A percentile compares a stretch with the other conserved stretches of the same genome.
phyloP scores from a whole-genome alignment of 108 stramenopile genomes.

The Phaeodactylum tricornutum region DNA sequence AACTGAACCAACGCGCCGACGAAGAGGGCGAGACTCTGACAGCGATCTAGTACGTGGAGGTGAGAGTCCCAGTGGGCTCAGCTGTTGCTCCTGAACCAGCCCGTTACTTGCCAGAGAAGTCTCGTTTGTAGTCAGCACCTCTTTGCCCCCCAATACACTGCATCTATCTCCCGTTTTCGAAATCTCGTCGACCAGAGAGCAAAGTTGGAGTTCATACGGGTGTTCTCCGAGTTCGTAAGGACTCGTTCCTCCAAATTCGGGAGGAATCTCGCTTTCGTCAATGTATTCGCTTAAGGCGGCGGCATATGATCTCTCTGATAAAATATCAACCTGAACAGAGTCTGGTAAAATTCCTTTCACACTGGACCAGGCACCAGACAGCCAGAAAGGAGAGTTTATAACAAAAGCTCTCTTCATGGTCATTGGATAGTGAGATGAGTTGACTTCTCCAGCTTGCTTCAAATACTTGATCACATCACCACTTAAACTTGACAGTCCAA shows the following conservation, averaged over 20 bases:
- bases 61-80: too few species aligned
- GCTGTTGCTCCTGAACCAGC: neutral
- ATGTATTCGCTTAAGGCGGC: slow-evolving; percentile 38
- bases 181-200: slow-evolving; percentile 3
- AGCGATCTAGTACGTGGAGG: neutral
- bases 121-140: too few species aligned
- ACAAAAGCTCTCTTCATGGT: slow-evolving; percentile 31
- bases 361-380: slow-evolving; percentile 29
- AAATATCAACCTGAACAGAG: slow-evolving; percentile 38
- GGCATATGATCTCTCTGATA: slow-evolving; percentile 18
- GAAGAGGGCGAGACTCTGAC: neutral
- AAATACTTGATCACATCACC: slow-evolving; percentile 48
- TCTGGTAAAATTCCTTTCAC: slow-evolving; percentile 38
- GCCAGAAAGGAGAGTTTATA: slow-evolving; percentile 45
- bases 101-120: neutral
- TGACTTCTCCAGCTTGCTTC: slow-evolving; percentile 42
- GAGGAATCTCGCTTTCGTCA: slow-evolving; percentile 49
- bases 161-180: too few species aligned
- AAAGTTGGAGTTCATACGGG: slow-evolving; percentile 30
- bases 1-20: neutral
- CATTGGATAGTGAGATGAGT: slow-evolving; percentile 40
- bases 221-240: slow-evolving; percentile 40
- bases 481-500: slow-evolving; percentile 25
- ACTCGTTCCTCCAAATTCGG: slow-evolving; percentile 43
- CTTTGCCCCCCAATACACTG: too few species aligned